Percentiles rank a stretch among this genome's conserved stretches.
phyloP scores from a whole-genome alignment of 495 filamentous ascomycete species.

The Hypoxylon rickii region DNA sequence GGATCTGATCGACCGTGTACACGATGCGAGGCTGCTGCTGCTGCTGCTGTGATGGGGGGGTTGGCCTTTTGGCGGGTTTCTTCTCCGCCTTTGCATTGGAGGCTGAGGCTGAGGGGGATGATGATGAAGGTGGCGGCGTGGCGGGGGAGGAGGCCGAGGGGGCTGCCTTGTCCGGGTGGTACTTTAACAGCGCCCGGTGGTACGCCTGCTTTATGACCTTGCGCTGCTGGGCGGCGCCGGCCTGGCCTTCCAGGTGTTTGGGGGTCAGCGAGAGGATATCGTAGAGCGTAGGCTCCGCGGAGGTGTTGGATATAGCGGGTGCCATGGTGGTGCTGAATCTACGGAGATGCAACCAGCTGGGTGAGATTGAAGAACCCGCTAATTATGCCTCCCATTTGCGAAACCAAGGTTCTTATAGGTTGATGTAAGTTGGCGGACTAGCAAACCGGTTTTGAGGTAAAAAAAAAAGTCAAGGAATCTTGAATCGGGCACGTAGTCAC shows the following conservation, averaged over 20 bases:
- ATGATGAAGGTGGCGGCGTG: constrained; percentile 10
- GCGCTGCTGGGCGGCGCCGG: constrained; percentile 29
- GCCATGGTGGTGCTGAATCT: too few species aligned
- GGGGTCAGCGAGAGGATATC: constrained; percentile 50
- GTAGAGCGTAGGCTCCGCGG: constrained; percentile 49
- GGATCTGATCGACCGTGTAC: constrained; percentile 77
- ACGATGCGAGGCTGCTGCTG: constrained; percentile 14
- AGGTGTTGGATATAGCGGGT: constrained; percentile 37
- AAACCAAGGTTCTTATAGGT: constrained; percentile 6
- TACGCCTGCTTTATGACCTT: constrained; percentile 72
- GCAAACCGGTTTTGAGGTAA: constrained; percentile 30
- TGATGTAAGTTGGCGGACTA: constrained; percentile 6
- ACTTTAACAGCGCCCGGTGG: constrained; percentile 71
- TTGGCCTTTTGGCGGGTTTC: constrained; percentile 7
- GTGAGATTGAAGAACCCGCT: background rate
- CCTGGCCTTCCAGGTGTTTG: constrained; percentile 34
- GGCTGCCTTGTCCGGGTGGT: constrained; percentile 79
- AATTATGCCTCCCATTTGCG: background rate
- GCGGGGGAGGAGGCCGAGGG: background rate
- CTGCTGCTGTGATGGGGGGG: background rate
- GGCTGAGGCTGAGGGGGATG: constrained; percentile 6
- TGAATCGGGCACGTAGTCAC: constrained; percentile 26
- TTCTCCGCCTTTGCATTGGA: constrained; percentile 17
- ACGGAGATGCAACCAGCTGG: background rate
- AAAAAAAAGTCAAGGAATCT: constrained; percentile 13